These are phyloP conservation scores for Oryza brachyantha DNA, from an alignment of 176 grass and related monocot genomes.

Conservation along the genomic window DNA sequence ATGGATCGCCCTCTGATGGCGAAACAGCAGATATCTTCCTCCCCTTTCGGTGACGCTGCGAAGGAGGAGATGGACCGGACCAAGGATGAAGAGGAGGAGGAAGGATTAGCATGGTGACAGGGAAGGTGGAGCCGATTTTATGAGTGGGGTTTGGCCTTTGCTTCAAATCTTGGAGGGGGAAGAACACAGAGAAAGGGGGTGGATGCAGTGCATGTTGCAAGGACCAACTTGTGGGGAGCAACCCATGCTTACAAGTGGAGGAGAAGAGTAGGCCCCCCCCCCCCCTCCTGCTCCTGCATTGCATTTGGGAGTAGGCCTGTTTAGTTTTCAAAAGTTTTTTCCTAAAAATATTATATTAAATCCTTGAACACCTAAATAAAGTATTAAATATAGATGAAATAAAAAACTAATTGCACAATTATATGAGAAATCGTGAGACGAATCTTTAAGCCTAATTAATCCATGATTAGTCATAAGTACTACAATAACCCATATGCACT, in stretches of 20 bases:
- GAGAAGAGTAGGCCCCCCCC: constrained; percentile 8
- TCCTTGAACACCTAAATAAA: too few relatives aligned
- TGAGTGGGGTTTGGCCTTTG: constrained; percentile 28
- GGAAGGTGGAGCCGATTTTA: constrained; percentile 34
- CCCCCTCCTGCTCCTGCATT: background rate
- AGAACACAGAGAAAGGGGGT: background rate
- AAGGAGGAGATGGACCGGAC: background rate
- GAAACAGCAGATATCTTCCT: background rate
- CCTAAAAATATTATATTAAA: too few relatives aligned
- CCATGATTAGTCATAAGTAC: too few relatives aligned
- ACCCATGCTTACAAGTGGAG: constrained; percentile 2
- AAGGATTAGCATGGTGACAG: constrained; percentile 37
- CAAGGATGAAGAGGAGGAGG: background rate
- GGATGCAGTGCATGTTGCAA: constrained; percentile 40
- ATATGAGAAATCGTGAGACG: too few relatives aligned
- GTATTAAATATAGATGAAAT: too few relatives aligned
- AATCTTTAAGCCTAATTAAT: too few relatives aligned
- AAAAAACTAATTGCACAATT: too few relatives aligned
- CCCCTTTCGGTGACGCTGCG: background rate
- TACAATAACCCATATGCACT: too few relatives aligned
- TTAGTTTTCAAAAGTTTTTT: too few relatives aligned
- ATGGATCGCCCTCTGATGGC: constrained; percentile 16
- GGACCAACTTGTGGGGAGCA: constrained; percentile 36
- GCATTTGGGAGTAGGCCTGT: constrained; percentile 20
- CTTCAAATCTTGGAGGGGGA: constrained; percentile 2